Conservation (phyloP, 345 rosid species). For the Syzygium jambos region DNA sequence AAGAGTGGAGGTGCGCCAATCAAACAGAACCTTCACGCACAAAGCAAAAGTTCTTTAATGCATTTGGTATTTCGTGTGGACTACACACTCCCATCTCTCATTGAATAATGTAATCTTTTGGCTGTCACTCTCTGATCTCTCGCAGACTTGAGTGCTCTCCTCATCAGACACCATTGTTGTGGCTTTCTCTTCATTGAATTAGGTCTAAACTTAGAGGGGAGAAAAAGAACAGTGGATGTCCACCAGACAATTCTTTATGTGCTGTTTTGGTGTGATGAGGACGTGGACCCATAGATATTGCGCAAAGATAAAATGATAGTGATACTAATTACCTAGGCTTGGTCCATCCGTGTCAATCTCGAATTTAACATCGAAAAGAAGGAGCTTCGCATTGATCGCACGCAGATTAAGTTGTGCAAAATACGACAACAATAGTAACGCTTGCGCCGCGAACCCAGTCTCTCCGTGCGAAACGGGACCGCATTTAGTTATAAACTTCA, state of each 20-base stretch:
- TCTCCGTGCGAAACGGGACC: neutral
- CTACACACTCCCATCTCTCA: neutral
- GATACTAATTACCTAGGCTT: neutral
- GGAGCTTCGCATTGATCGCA: neutral
- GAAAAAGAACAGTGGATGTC: neutral
- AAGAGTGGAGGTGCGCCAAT: neutral
- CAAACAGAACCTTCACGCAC: neutral
- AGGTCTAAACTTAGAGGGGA: neutral
- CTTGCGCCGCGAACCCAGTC: fast-evolving
- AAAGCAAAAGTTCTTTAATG: neutral
- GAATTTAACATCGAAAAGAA: neutral
- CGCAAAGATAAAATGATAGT: neutral
- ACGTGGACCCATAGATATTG: neutral
- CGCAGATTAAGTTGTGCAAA: neutral
- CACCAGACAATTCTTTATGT: neutral
- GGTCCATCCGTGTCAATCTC: neutral
- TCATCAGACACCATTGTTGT: neutral
- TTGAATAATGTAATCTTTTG: neutral
- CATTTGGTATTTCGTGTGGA: neutral
- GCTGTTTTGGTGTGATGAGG: neutral
- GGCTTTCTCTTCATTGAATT: neutral
- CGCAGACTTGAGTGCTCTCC: neutral
- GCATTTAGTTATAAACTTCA: neutral
- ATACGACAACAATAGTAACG: neutral
- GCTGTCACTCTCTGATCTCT: neutral